Conservation (phyloP, 2,329 filamentous ascomycete species). For the Ophiocordyceps sinensis region DNA sequence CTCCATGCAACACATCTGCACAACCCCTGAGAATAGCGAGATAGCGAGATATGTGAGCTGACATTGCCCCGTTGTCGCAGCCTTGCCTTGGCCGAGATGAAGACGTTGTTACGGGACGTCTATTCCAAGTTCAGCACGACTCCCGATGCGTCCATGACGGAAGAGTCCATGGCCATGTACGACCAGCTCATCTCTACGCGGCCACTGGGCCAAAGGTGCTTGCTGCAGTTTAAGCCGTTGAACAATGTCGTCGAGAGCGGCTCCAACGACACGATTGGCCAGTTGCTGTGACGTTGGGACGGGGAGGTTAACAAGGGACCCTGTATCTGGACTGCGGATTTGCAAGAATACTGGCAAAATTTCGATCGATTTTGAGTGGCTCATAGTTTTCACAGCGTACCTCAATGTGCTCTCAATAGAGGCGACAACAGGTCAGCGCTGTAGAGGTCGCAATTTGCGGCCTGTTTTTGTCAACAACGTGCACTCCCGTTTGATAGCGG, state of each 20-base stretch:
- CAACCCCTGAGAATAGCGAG: background rate
- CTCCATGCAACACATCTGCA: background rate
- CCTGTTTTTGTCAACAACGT: too few species aligned
- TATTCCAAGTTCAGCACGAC: constrained; percentile 44
- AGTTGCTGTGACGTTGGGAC: too few species aligned
- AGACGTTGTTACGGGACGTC: constrained; percentile 44
- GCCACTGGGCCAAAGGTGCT: constrained; percentile 43
- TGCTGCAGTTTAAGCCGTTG: constrained; percentile 32
- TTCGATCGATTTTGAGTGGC: too few species aligned
- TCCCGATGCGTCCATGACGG: constrained; percentile 37
- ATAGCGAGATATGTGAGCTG: background rate
- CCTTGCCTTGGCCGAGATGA: constrained; percentile 55
- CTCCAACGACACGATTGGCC: too few species aligned
- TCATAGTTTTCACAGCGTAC: too few species aligned
- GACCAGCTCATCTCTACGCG: constrained; percentile 55
- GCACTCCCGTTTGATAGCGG: too few species aligned
- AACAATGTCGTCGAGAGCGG: constrained; percentile 1
- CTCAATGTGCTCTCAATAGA: too few species aligned
- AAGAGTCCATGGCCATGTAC: constrained; percentile 45
- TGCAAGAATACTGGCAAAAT: too few species aligned
- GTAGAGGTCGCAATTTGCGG: too few species aligned
- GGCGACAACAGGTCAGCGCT: too few species aligned
- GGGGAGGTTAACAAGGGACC: too few species aligned
- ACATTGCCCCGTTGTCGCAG: constrained; percentile 6
- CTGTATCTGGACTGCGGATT: too few species aligned